Evolutionary conservation across 768 basidiomycete species (phyloP).

Genomic region (Auriscalpium microsporum): DNA sequence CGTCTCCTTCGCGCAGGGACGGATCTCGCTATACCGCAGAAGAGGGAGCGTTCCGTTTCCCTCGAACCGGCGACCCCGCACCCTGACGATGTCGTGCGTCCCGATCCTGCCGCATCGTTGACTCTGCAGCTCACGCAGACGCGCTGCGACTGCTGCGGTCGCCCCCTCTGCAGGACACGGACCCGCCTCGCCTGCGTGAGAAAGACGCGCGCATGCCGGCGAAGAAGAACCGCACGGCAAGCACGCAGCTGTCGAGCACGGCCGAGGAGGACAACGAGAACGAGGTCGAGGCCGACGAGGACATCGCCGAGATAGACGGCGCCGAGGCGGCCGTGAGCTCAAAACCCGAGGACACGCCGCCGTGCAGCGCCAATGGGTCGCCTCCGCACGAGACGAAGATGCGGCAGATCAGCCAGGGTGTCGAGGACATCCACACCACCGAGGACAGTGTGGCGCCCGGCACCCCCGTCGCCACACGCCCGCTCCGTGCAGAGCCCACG

Average conservation of each 20-base stretch:
- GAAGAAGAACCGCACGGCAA: conserved; percentile 59
- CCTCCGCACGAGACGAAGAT: conserved; percentile 72
- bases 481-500: neutral
- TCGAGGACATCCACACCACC: conserved; percentile 63
- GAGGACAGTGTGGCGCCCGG: conserved; percentile 23
- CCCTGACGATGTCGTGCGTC: conserved; percentile 25
- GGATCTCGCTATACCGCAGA: conserved; percentile 47
- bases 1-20: neutral
- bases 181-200: conserved; percentile 28
- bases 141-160: neutral
- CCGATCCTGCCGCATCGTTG: neutral
- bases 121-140: neutral
- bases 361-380: conserved; percentile 29
- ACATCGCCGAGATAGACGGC: conserved; percentile 26
- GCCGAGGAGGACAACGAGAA: conserved; percentile 48
- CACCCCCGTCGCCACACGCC: neutral
- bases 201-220: conserved; percentile 55
- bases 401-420: conserved; percentile 70
- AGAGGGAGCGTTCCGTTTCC: conserved; percentile 73
- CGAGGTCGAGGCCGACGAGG: conserved; percentile 36
- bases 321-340: conserved; percentile 31
- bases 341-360: conserved; percentile 29
- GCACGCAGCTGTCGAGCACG: conserved; percentile 42
- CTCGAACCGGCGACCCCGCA: conserved; percentile 48
- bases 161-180: conserved; percentile 17